Conservation (phyloP, 352 stramenopile genomes). For the Globisporangium rhizosaccharum region DNA sequence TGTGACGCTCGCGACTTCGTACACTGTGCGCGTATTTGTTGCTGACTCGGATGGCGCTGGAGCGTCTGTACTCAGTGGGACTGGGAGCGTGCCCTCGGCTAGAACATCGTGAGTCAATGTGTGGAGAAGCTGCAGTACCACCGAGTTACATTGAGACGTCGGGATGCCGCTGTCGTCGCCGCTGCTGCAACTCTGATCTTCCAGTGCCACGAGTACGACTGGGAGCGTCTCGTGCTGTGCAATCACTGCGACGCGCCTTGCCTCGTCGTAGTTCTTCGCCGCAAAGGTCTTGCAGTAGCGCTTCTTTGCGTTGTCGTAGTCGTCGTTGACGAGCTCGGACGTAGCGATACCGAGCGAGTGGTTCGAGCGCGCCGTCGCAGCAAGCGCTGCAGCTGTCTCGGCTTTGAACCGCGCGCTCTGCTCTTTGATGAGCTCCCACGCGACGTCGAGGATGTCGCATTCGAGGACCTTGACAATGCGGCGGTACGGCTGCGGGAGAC, state of each 20-base stretch:
- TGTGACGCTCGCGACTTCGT: neutral
- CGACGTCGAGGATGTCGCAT: constrained; percentile 45
- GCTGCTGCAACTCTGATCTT: neutral
- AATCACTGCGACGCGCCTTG: neutral
- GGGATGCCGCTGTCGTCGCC: neutral
- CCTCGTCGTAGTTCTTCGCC: neutral
- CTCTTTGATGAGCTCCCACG: constrained; percentile 41
- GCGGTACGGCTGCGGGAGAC: constrained; percentile 65
- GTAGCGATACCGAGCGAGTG: neutral
- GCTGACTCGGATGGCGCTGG: neutral
- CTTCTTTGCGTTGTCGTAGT: constrained; percentile 44
- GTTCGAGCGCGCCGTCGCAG: constrained; percentile 16
- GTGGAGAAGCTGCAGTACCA: constrained; percentile 6
- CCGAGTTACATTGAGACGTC: neutral
- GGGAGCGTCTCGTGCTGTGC: constrained; percentile 7
- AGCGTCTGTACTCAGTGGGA: neutral
- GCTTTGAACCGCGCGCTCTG: constrained; percentile 38
- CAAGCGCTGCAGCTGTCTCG: constrained; percentile 15
- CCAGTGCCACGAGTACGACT: constrained; percentile 2
- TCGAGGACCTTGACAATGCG: constrained; percentile 64
- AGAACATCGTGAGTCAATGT: constrained; percentile 1
- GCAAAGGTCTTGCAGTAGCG: constrained; percentile 26
- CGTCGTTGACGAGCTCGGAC: constrained; percentile 18
- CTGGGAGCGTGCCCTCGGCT: neutral
- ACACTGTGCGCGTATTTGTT: neutral